Conservation (phyloP, 2,329 filamentous ascomycete species). For the Pseudogymnoascus sp. region DNA sequence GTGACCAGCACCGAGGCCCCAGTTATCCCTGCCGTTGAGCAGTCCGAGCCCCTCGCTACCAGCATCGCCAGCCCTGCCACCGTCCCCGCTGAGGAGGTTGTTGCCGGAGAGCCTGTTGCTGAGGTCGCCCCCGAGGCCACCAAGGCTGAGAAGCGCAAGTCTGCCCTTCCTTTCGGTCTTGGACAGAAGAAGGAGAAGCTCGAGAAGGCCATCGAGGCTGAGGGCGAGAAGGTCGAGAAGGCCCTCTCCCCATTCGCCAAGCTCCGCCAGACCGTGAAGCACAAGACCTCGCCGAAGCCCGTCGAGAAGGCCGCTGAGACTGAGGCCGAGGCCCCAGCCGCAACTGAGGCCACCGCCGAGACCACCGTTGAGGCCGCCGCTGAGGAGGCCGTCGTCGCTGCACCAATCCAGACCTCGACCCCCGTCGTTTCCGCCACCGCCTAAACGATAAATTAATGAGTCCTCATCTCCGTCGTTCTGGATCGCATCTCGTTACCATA, state of each 20-base stretch:
- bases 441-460: constrained; percentile 17
- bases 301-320: constrained; percentile 25
- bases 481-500: constrained; percentile 21
- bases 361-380: background rate
- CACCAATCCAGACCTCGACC: constrained; percentile 17
- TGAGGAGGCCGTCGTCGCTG: constrained; percentile 19
- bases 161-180: constrained; percentile 51
- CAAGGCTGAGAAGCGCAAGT: constrained; percentile 51
- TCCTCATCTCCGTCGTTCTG: background rate
- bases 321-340: constrained; percentile 21
- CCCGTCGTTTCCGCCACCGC: constrained; percentile 28
- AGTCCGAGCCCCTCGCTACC: constrained; percentile 25
- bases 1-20: constrained; percentile 23
- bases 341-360: constrained; percentile 15
- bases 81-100: constrained; percentile 26
- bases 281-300: constrained; percentile 28
- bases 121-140: constrained; percentile 31
- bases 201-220: constrained; percentile 34
- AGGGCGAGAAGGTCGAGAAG: constrained; percentile 30
- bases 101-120: constrained; percentile 31
- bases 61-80: constrained; percentile 22
- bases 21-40: constrained; percentile 28
- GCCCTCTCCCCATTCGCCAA: constrained; percentile 29
- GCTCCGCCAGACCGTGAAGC: constrained; percentile 30
- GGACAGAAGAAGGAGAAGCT: constrained; percentile 54